Percentiles rank a stretch among this genome's conserved stretches.
phyloP scores from a whole-genome alignment of 257 asterid genomes.

The Solanum pinnatisectum region DNA sequence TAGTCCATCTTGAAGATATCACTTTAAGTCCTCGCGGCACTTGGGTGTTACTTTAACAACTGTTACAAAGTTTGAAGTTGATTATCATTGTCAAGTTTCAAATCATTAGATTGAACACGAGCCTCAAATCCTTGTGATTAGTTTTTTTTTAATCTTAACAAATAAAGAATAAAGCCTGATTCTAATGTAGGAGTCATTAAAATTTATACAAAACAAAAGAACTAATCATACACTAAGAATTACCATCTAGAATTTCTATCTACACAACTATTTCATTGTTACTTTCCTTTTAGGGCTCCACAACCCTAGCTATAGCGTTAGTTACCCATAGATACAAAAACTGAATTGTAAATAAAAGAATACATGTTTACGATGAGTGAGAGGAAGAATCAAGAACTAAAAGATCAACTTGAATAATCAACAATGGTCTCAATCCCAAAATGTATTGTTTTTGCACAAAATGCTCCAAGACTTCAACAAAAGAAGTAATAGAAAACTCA shows the following conservation, averaged over 20 bases:
- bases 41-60: too few species aligned
- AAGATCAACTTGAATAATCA: background rate
- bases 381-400: background rate
- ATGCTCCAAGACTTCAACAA: background rate
- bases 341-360: background rate
- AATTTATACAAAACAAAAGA: too few species aligned
- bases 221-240: background rate
- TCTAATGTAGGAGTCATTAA: background rate
- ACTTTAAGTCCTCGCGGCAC: background rate
- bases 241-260: too few species aligned
- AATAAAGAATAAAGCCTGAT: background rate
- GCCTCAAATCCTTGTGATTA: background rate
- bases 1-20: background rate
- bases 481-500: too few species aligned
- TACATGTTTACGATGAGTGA: background rate
- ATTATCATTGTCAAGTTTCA: background rate
- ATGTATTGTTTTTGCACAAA: background rate
- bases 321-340: background rate
- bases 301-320: background rate
- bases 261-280: background rate
- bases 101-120: too few species aligned
- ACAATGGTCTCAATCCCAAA: background rate
- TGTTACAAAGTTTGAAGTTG: background rate
- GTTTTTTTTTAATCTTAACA: background rate
- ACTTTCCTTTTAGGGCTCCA: background rate